Evolutionary conservation across 106 monocot species (phyloP).

Genomic region (Ottelia alismoides): DNA sequence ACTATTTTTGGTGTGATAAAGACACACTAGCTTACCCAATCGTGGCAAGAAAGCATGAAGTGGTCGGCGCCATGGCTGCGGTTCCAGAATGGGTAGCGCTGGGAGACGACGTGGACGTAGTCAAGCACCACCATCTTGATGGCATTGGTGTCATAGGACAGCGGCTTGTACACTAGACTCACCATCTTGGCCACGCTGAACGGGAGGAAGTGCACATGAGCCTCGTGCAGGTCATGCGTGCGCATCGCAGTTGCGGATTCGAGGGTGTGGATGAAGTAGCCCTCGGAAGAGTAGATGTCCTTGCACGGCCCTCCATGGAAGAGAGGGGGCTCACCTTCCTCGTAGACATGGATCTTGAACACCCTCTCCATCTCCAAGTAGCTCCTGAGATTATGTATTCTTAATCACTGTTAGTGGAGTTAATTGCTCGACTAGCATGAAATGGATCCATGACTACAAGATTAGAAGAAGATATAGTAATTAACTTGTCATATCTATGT

Average conservation of each 20-base stretch:
- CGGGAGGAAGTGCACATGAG: conserved; percentile 48
- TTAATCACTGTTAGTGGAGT: too few relatives aligned
- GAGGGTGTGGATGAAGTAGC: conserved; percentile 40
- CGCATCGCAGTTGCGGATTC: conserved; percentile 19
- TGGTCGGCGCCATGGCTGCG: conserved; percentile 59
- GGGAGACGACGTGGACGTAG: conserved; percentile 25
- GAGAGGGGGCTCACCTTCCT: conserved; percentile 60
- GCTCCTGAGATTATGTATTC: conserved; percentile 45
- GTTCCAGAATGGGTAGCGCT: conserved; percentile 51
- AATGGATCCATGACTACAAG: background rate
- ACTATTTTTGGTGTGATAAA: too few relatives aligned
- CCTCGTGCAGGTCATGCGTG: conserved; percentile 27
- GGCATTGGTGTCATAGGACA: too few relatives aligned
- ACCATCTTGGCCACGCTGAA: conserved; percentile 51
- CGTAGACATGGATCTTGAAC: conserved; percentile 44
- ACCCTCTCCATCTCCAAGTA: conserved; percentile 58
- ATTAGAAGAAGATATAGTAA: too few relatives aligned
- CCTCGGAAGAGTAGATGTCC: conserved; percentile 47
- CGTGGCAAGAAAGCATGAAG: conserved; percentile 74
- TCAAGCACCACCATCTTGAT: conserved; percentile 23
- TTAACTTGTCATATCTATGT: too few relatives aligned
- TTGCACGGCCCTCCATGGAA: conserved; percentile 52
- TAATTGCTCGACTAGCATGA: too few relatives aligned
- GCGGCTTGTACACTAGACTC: conserved; percentile 20
- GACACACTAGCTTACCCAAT: conserved; percentile 24